Evolutionary conservation across 306 rosid genomes (phyloP).

Genomic region (Notholithocarpus densiflorus): DNA sequence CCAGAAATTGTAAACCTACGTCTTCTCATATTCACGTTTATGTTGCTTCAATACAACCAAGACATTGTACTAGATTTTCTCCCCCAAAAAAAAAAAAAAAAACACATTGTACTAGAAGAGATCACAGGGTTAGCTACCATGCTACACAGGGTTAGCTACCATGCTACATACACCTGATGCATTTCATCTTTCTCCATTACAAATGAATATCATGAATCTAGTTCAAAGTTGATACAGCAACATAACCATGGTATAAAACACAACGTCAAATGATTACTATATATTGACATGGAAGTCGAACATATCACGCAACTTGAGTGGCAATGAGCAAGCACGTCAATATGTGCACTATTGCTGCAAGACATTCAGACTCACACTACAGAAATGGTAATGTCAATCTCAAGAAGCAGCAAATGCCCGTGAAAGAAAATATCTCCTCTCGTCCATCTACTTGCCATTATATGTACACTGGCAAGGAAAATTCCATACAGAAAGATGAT

Average conservation of each 20-base stretch:
- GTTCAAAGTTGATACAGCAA: neutral
- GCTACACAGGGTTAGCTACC: neutral
- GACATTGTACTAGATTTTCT: neutral
- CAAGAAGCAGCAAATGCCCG: slow-evolving; percentile 20
- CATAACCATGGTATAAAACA: neutral
- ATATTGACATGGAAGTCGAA: slow-evolving; percentile 16
- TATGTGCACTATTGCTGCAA: slow-evolving; percentile 23
- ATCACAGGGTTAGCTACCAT: neutral
- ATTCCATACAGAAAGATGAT: slow-evolving; percentile 22
- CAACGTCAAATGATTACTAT: slow-evolving; percentile 24
- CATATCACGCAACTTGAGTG: slow-evolving; percentile 16
- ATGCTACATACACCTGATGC: neutral
- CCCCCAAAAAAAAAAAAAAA: too few species aligned
- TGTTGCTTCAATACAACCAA: neutral
- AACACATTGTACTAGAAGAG: neutral
- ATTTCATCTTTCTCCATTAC: neutral
- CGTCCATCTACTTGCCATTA: slow-evolving; percentile 26
- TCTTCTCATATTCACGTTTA: too few species aligned
- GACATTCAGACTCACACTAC: neutral
- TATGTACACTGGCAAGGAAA: slow-evolving; percentile 32
- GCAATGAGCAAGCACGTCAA: slow-evolving; percentile 9
- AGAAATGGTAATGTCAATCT: slow-evolving; percentile 4
- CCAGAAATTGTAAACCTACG: too few species aligned
- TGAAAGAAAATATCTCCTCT: slow-evolving; percentile 11
- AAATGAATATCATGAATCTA: neutral